Percentiles rank a stretch among this genome's conserved stretches.
Evolutionary conservation across 768 basidiomycete genomes (phyloP).

Genomic region (Cubamyces sp.): DNA sequence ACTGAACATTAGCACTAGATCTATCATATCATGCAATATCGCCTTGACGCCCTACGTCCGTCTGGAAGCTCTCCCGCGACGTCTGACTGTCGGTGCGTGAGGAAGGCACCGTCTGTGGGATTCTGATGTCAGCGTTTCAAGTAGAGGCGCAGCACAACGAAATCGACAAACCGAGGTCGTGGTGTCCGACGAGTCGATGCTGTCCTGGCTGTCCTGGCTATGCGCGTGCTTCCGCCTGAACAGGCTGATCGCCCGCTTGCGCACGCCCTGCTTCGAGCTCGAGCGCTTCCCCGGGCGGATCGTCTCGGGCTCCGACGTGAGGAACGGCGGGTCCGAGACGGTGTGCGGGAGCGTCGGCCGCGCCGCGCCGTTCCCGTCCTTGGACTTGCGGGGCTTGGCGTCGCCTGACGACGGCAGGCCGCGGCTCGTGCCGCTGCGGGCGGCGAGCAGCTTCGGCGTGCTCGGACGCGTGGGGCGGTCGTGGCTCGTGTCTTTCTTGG

Average conservation of each 20-base stretch:
- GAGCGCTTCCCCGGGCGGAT: slow-evolving; percentile 8
- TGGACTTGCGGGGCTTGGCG: slow-evolving; percentile 7
- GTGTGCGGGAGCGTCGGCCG: slow-evolving; percentile 9
- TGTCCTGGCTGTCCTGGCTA: slow-evolving; percentile 24
- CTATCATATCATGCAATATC: slow-evolving; percentile 3
- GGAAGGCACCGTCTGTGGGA: slow-evolving; percentile 4
- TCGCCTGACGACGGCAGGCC: slow-evolving; percentile 2
- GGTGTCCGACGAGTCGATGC: slow-evolving; percentile 29
- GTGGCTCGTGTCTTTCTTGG: slow-evolving; percentile 34
- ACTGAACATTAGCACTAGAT: slow-evolving; percentile 7
- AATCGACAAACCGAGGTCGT: slow-evolving; percentile 9
- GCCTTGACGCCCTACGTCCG: neutral
- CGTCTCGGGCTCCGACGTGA: slow-evolving; percentile 26
- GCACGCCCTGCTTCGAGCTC: slow-evolving; percentile 13
- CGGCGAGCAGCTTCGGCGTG: slow-evolving; percentile 23
- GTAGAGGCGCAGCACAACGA: too few relatives aligned
- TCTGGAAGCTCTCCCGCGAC: slow-evolving; percentile 7
- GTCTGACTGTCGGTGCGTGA: slow-evolving; percentile 13
- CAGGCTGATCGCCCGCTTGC: slow-evolving; percentile 30
- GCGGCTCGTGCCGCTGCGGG: neutral
- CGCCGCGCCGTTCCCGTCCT: neutral
- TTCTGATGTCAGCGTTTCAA: neutral
- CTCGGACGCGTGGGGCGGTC: slow-evolving; percentile 20
- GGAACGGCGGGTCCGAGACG: slow-evolving; percentile 18
- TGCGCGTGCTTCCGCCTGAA: slow-evolving; percentile 32